Conservation (phyloP, 495 filamentous ascomycete species). For the Penicillium fimorum region DNA sequence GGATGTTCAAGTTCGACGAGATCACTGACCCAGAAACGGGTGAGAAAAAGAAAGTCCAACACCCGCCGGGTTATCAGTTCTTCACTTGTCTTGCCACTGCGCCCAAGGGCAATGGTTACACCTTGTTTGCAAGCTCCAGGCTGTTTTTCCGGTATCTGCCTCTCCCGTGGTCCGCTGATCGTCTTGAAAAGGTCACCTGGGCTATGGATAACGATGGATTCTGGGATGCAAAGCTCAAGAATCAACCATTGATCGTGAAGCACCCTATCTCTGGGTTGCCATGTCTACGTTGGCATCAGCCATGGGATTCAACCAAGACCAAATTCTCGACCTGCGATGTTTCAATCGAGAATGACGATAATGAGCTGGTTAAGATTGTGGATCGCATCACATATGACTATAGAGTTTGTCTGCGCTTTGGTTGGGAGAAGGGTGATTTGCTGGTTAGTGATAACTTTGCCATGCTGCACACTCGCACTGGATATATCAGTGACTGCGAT, state of each 20-base stretch:
- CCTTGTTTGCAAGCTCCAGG: conserved; percentile 51
- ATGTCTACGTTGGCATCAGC: conserved; percentile 55
- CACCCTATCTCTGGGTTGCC: conserved; percentile 44
- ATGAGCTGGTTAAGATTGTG: conserved; percentile 26
- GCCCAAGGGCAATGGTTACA: conserved; percentile 48
- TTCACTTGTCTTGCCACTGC: conserved; percentile 50
- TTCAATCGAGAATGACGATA: conserved; percentile 43
- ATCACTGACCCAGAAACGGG: conserved; percentile 29
- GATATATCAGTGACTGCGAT: conserved; percentile 41
- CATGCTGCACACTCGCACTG: conserved; percentile 53
- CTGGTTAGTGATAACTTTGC: conserved; percentile 53
- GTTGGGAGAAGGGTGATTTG: conserved; percentile 56
- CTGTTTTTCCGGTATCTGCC: conserved; percentile 52
- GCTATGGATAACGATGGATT: conserved; percentile 39
- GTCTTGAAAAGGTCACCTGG: conserved; percentile 43
- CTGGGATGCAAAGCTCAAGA: conserved; percentile 37
- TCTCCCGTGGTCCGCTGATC: conserved; percentile 33
- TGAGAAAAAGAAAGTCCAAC: conserved; percentile 25
- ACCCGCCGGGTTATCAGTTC: conserved; percentile 46
- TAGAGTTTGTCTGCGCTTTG: conserved; percentile 45
- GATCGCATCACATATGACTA: conserved; percentile 48
- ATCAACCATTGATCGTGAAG: conserved; percentile 47
- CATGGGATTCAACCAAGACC: conserved; percentile 50
- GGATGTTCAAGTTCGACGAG: conserved; percentile 51
- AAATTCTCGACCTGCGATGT: conserved; percentile 48